phyloP scores from a whole-genome alignment of 1,139 yeast species.

The Blastobotrys persicus region DNA sequence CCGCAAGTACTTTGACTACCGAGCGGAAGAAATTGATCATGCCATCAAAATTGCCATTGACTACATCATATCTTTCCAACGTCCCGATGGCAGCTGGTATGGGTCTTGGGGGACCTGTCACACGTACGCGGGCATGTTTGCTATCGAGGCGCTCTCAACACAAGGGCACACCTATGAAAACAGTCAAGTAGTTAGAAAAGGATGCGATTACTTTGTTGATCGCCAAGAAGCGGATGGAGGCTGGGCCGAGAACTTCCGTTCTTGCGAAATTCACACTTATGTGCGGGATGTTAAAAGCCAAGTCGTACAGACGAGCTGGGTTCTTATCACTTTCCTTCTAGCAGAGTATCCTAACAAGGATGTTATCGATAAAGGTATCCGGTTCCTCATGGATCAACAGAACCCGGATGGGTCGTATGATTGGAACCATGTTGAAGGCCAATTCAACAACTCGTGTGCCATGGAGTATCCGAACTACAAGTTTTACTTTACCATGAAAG shows the following conservation, averaged over 20 bases:
- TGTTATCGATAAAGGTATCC: constrained; percentile 63
- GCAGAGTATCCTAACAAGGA: constrained; percentile 74
- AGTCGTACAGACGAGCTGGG: constrained; percentile 95
- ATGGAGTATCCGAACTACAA: constrained; percentile 95
- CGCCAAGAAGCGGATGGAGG: constrained; percentile 90
- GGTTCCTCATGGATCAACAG: constrained; percentile 67
- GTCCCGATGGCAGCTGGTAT: constrained; percentile 90
- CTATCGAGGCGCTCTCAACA: constrained; percentile 82
- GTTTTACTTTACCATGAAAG: constrained; percentile 88
- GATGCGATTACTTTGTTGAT: constrained; percentile 78
- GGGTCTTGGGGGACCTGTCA: constrained; percentile 98
- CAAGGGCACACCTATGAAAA: constrained; percentile 64
- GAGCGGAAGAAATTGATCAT: constrained; percentile 57
- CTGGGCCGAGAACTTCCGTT: constrained; percentile 74
- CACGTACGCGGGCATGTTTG: constrained; percentile 98
- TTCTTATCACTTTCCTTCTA: constrained; percentile 71
- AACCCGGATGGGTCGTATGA: constrained; percentile 77
- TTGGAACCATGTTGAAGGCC: constrained; percentile 88
- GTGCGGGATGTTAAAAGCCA: constrained; percentile 63
- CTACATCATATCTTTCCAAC: constrained; percentile 68
- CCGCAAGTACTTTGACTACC: constrained; percentile 59
- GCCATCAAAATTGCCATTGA: constrained; percentile 73
- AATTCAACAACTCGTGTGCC: constrained; percentile 88
- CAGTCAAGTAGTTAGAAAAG: constrained; percentile 60
- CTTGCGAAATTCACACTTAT: constrained; percentile 81